Conservation (phyloP, 441 rosid genomes). For the Pelargonium myrrhifolium region DNA sequence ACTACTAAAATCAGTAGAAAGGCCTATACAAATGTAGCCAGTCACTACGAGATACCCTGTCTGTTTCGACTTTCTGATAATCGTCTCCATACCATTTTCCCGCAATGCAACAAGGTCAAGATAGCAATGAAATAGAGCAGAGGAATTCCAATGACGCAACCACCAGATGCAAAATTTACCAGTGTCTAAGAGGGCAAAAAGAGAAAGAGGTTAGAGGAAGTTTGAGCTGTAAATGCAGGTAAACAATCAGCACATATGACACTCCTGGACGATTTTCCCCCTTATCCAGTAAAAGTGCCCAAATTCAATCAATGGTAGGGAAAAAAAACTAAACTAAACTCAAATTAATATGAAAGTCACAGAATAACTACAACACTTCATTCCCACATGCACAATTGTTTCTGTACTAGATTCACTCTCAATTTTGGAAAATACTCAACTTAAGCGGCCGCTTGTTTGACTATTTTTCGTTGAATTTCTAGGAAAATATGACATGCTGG, state of each 20-base stretch:
- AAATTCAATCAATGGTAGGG: neutral
- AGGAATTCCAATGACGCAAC: constrained; percentile 77
- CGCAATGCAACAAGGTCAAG: constrained; percentile 65
- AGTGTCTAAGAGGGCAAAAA: constrained; percentile 41
- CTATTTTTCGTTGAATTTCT: too few relatives aligned
- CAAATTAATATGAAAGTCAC: too few relatives aligned
- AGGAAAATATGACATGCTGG: too few relatives aligned
- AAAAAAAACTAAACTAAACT: too few relatives aligned
- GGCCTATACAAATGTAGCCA: neutral
- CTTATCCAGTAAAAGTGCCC: too few relatives aligned
- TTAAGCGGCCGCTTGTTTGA: too few relatives aligned
- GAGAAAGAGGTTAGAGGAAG: constrained; percentile 11
- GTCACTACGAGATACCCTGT: constrained; percentile 24
- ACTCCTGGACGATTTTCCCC: too few relatives aligned
- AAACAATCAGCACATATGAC: constrained; percentile 1
- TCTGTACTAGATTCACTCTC: too few relatives aligned
- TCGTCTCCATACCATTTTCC: constrained; percentile 72
- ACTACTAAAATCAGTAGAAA: neutral
- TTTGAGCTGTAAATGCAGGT: neutral
- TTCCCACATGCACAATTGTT: too few relatives aligned
- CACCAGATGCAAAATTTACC: constrained; percentile 72
- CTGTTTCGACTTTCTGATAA: constrained; percentile 42
- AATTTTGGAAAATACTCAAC: too few relatives aligned
- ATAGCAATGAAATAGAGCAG: constrained; percentile 60
- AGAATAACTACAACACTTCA: too few relatives aligned